Conservation (phyloP, 1,139 yeast genomes). For the Entelexis sorbosivorans region DNA sequence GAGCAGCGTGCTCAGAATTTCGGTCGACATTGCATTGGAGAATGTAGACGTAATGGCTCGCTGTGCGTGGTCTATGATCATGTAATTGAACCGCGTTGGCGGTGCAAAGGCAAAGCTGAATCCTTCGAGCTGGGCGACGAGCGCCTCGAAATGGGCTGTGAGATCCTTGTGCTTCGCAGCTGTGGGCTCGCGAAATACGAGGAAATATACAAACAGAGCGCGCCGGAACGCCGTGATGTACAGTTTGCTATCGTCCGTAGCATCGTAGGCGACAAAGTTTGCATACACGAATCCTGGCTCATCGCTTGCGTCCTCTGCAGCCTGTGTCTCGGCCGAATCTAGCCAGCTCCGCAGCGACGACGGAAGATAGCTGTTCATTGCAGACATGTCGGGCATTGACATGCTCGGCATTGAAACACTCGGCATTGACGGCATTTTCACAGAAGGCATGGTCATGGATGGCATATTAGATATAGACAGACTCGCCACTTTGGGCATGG, state of each 20-base stretch:
- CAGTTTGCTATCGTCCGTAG: background rate
- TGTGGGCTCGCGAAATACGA: background rate
- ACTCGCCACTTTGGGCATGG: background rate
- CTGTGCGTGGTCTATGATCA: conserved; percentile 8
- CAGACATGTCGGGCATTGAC: conserved; percentile 11
- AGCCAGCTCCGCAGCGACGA: background rate
- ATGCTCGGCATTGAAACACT: conserved; percentile 2
- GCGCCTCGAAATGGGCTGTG: conserved; percentile 8
- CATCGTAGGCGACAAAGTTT: background rate
- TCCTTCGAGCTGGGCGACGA: conserved; percentile 18
- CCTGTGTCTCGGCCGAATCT: background rate
- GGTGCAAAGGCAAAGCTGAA: conserved; percentile 23
- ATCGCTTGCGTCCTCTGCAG: background rate
- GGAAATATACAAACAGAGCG: conserved; percentile 11
- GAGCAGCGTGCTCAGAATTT: conserved; percentile 52
- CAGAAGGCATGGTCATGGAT: conserved; percentile 9
- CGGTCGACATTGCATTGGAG: conserved; percentile 66
- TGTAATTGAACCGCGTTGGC: conserved; percentile 19
- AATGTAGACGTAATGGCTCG: conserved; percentile 14
- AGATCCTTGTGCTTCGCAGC: background rate
- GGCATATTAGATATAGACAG: conserved; percentile 7
- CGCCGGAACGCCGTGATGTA: conserved; percentile 11
- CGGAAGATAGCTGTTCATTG: background rate
- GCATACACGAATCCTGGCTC: conserved; percentile 5
- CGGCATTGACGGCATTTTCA: conserved; percentile 11